phyloP scores from a whole-genome alignment of 2,329 filamentous ascomycete species.

The Sclerotiophoma versabilis region DNA sequence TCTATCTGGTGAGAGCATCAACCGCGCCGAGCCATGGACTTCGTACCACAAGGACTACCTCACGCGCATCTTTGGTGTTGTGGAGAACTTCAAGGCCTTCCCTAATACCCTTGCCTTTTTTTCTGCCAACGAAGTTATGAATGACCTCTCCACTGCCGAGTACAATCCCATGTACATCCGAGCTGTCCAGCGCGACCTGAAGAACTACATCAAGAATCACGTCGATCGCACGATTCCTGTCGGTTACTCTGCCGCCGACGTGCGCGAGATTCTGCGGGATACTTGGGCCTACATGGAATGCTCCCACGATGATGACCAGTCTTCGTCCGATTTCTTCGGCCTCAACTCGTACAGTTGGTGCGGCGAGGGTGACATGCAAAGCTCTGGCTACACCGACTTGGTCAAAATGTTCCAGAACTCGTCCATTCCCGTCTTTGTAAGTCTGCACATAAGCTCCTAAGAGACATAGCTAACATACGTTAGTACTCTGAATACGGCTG shows the following conservation, averaged over 20 bases:
- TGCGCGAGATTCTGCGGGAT: constrained; percentile 74
- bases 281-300: constrained; percentile 80
- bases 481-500: constrained; percentile 80
- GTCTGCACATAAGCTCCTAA: neutral
- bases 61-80: constrained; percentile 65
- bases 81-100: constrained; percentile 72
- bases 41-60: constrained; percentile 65
- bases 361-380: constrained; percentile 70
- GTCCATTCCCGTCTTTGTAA: constrained; percentile 73
- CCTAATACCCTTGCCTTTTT: constrained; percentile 73
- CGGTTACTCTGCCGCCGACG: constrained; percentile 76
- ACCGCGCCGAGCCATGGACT: constrained; percentile 61
- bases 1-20: constrained; percentile 61
- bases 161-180: constrained; percentile 65
- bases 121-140: constrained; percentile 73
- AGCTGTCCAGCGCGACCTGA: constrained; percentile 71
- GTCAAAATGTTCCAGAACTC: constrained; percentile 70
- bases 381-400: constrained; percentile 66
- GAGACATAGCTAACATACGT: neutral
- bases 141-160: constrained; percentile 61
- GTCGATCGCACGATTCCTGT: constrained; percentile 66
- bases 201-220: constrained; percentile 70
- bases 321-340: constrained; percentile 76
- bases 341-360: constrained; percentile 80
- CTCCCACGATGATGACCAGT: constrained; percentile 62